Base-by-base conservation (phyloP, 805 yeast genomes). In the Novakomyces olei region DNA sequence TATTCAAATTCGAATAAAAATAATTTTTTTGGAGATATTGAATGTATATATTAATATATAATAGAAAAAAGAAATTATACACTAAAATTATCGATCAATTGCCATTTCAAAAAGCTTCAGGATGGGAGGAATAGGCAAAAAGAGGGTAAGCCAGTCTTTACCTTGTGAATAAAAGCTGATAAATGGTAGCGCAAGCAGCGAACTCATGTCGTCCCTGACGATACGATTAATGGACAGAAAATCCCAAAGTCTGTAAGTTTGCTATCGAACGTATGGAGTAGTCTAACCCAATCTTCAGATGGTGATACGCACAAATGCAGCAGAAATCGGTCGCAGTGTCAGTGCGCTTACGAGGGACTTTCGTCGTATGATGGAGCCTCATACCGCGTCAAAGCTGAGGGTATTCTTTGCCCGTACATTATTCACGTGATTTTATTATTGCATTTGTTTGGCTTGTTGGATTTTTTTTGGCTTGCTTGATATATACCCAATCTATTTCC, bases 301-400 rank as follows among this genome's bases (percentile, higher is more conserved):
- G 94, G 96, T 88, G 34, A 64, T 88, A 40, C 70, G 88, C 45
- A 65, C 81, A 34, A 95, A 96, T 1, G 58, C 67, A 10, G 65
- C 79, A 15, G 45, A 74, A 43, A 69, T 69, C 37, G 83, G 85
- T 47, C 80, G 77, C 45, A 70, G 92, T 2, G 57, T 88, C 41
- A 63, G 76, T 27, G 92, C 80, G 51, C 60, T 88, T 35, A 95
- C 83, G 15, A 64, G 64, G 37, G 98, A 88, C 52, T 70, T 83
- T 52, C 67, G 98, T 48, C 66, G 67, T 38, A 68, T 81, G 41
- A 81, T 88, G 94, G 88, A 80, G 49, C 98, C 98, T 9, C 92
- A 85, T 47, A 88, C 98, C 2, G 95, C 96, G 8, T 70, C 80
- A 45, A 76, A 70, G 42, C 62, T 88, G 37, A 65, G 72, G 41